Conservation (phyloP, 2,329 filamentous ascomycete genomes). For the Exophiala alcalophila region DNA sequence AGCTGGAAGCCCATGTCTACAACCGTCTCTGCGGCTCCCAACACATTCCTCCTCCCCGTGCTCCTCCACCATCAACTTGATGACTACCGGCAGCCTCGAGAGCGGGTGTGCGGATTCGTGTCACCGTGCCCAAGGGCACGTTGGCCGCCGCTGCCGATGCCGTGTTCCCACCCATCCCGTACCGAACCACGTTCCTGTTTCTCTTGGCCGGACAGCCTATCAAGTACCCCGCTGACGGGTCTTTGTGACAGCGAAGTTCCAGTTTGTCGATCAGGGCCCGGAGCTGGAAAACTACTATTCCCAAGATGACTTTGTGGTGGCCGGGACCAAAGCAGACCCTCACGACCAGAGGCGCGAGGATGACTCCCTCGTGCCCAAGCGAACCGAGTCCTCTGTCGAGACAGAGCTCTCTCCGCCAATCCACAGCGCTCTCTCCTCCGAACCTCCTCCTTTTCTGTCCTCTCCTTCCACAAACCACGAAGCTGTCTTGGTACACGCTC, state of each 20-base stretch:
- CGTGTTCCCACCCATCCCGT: slow-evolving; percentile 9
- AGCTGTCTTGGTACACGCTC: slow-evolving; percentile 14
- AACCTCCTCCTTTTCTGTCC: slow-evolving; percentile 17
- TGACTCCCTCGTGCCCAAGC: slow-evolving; percentile 3
- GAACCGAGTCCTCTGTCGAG: slow-evolving; percentile 9
- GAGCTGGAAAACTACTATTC: slow-evolving; percentile 31
- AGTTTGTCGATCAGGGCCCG: slow-evolving; percentile 30
- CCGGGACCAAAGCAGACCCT: slow-evolving; percentile 12
- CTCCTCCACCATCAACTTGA: slow-evolving; percentile 2
- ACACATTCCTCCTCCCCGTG: slow-evolving; percentile 1
- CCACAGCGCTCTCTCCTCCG: slow-evolving; percentile 14
- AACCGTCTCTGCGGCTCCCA: slow-evolving; percentile 13
- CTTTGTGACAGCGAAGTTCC: slow-evolving; percentile 26
- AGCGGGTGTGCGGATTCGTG: slow-evolving; percentile 3
- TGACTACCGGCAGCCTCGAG: slow-evolving; percentile 2
- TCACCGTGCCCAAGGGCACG: slow-evolving; percentile 10
- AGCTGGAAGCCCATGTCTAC: slow-evolving; percentile 7
- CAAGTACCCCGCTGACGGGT: slow-evolving; percentile 8
- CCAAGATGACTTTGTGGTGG: slow-evolving; percentile 21
- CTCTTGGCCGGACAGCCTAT: slow-evolving; percentile 10
- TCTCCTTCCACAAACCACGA: slow-evolving; percentile 10
- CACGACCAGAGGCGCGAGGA: slow-evolving; percentile 17
- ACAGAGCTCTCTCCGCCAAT: slow-evolving; percentile 14
- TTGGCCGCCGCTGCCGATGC: slow-evolving; percentile 13
- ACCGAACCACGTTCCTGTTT: slow-evolving; percentile 1